phyloP scores from a whole-genome alignment of 2,329 filamentous ascomycete genomes.

The Reticulascus tulasneorum region DNA sequence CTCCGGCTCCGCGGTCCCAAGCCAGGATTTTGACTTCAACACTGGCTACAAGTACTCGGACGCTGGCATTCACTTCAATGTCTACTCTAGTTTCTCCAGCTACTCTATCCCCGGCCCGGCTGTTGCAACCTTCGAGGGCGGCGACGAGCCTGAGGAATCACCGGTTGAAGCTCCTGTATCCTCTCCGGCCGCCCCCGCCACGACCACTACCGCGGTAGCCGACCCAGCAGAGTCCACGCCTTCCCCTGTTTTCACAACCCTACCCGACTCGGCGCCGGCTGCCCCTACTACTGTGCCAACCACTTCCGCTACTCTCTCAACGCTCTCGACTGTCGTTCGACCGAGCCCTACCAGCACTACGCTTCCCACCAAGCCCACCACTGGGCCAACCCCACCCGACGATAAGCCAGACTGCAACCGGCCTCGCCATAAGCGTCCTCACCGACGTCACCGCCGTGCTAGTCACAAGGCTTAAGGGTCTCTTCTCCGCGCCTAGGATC shows the following conservation, averaged over 20 bases:
- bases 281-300: too few species aligned
- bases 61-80: slow-evolving; percentile 55
- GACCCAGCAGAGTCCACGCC: slow-evolving; percentile 1
- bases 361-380: too few species aligned
- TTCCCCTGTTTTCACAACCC: slow-evolving; percentile 3
- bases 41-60: slow-evolving; percentile 54
- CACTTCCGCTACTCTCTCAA: too few species aligned
- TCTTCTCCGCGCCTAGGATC: too few species aligned
- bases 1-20: slow-evolving; percentile 42
- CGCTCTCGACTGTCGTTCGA: too few species aligned
- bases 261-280: background rate
- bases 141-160: slow-evolving; percentile 11
- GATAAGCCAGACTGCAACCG: too few species aligned
- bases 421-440: too few species aligned
- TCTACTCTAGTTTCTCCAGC: slow-evolving; percentile 39
- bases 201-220: slow-evolving; percentile 4
- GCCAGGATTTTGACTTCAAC: slow-evolving; percentile 40
- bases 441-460: too few species aligned
- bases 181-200: slow-evolving; percentile 6
- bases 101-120: slow-evolving; percentile 31
- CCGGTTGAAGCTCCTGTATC: slow-evolving; percentile 9
- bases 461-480: too few species aligned
- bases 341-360: too few species aligned
- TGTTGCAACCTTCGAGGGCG: slow-evolving; percentile 23
- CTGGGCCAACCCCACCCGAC: too few species aligned